Evolutionary conservation across 2,329 filamentous ascomycete species (phyloP).

Genomic region (Monosporascus cannonballus): DNA sequence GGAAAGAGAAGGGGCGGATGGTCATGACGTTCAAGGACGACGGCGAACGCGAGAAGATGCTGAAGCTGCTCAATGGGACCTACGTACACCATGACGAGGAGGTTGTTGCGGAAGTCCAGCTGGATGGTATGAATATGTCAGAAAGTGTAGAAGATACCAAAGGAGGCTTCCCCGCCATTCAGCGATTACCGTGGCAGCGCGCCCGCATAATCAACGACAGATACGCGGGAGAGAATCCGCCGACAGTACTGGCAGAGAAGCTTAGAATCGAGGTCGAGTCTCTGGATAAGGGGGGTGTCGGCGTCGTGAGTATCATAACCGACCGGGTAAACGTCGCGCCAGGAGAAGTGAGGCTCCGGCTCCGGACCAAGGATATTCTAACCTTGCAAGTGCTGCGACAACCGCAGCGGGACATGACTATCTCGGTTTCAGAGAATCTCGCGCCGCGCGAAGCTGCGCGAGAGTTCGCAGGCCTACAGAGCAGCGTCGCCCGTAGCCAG

Average conservation of each 20-base stretch:
- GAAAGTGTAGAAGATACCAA: conserved; percentile 46
- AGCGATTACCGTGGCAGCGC: conserved; percentile 56
- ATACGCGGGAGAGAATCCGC: conserved; percentile 54
- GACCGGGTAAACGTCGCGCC: conserved; percentile 78
- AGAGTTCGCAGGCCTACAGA: conserved; percentile 57
- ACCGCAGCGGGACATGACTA: conserved; percentile 69
- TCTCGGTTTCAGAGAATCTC: conserved; percentile 66
- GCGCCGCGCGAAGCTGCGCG: conserved; percentile 55
- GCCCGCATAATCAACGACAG: conserved; percentile 68
- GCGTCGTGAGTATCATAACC: conserved; percentile 59
- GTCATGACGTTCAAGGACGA: conserved; percentile 70
- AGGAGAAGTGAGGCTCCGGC: conserved; percentile 63
- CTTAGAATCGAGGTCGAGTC: conserved; percentile 72
- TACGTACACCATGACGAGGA: conserved; percentile 62
- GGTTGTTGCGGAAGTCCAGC: conserved; percentile 62
- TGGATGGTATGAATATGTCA: conserved; percentile 59
- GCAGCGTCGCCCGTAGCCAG: conserved; percentile 44
- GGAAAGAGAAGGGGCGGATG: conserved; percentile 61
- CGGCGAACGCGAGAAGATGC: conserved; percentile 64
- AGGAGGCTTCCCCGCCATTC: conserved; percentile 42
- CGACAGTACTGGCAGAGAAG: conserved; percentile 69
- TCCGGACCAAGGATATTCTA: conserved; percentile 57
- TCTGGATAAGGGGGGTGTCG: conserved; percentile 40
- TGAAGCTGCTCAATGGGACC: conserved; percentile 68
- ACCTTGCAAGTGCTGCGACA: conserved; percentile 63